Conservation (phyloP, 306 rosid species). For the Castanospermum australe region DNA sequence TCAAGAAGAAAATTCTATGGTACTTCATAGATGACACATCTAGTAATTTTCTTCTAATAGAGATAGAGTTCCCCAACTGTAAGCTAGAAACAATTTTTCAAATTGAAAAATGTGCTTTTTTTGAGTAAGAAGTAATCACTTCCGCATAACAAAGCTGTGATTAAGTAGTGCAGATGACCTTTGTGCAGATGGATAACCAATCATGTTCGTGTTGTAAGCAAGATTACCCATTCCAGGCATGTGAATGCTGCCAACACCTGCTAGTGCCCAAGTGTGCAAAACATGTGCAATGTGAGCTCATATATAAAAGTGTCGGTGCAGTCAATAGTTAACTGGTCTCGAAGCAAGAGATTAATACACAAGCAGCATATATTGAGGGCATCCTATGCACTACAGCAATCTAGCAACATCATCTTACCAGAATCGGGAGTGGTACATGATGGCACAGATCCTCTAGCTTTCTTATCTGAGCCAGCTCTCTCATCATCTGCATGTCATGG, state of each 20-base stretch:
- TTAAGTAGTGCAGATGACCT: slow-evolving; percentile 99
- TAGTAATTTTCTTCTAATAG: slow-evolving; percentile 20
- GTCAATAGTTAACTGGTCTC: slow-evolving; percentile 61
- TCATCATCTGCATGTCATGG: slow-evolving; percentile 62
- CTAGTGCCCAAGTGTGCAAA: slow-evolving; percentile 99
- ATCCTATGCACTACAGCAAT: slow-evolving; percentile 3
- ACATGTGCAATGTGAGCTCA: slow-evolving; percentile 96
- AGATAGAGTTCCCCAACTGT: slow-evolving; percentile 21
- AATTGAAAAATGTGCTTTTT: slow-evolving; percentile 42
- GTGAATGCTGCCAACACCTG: slow-evolving; percentile 99
- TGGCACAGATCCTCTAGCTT: slow-evolving; percentile 63
- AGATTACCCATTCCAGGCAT: slow-evolving; percentile 98
- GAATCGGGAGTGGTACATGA: slow-evolving; percentile 66
- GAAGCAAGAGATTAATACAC: slow-evolving; percentile 33
- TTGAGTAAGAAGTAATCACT: slow-evolving; percentile 47
- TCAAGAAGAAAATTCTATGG: background rate
- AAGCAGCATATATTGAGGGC: slow-evolving; percentile 4
- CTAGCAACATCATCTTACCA: slow-evolving; percentile 52
- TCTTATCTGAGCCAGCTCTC: slow-evolving; percentile 73
- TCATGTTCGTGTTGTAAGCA: slow-evolving; percentile 93
- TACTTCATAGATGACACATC: slow-evolving; percentile 32
- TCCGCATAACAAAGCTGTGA: slow-evolving; percentile 70
- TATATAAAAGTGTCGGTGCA: slow-evolving; percentile 76
- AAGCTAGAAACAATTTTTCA: slow-evolving; percentile 26
- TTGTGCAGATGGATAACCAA: slow-evolving; percentile 99